Conservation (phyloP, 1,139 yeast species). For the Taiozyma sp. region DNA sequence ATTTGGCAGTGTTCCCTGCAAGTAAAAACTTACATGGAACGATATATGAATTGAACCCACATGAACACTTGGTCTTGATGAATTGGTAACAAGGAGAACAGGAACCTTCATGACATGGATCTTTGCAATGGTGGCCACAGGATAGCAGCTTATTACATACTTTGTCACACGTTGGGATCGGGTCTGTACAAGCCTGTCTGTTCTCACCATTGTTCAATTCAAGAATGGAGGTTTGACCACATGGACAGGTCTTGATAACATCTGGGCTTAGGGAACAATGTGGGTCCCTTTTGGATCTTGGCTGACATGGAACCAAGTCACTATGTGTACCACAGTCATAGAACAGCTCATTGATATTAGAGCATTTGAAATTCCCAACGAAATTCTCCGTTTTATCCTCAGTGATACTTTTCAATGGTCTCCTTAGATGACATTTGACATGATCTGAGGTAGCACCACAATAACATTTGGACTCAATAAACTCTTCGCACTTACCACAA, state of each 20-base stretch:
- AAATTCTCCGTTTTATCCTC: constrained; percentile 32
- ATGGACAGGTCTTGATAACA: constrained; percentile 58
- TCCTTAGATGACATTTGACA: constrained; percentile 45
- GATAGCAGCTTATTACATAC: constrained; percentile 55
- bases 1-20: constrained; percentile 48
- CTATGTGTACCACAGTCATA: constrained; percentile 67
- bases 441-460: constrained; percentile 55
- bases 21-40: constrained; percentile 61
- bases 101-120: constrained; percentile 70
- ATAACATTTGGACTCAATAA: constrained; percentile 50
- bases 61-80: constrained; percentile 28
- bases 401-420: constrained; percentile 25
- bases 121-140: constrained; percentile 74
- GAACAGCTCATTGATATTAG: constrained; percentile 39
- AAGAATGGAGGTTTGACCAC: constrained; percentile 52
- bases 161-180: constrained; percentile 67
- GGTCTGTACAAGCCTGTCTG: constrained; percentile 63
- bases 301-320: constrained; percentile 55
- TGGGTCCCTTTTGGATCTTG: constrained; percentile 26
- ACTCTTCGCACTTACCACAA: constrained; percentile 65
- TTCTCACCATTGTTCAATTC: constrained; percentile 30
- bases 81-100: constrained; percentile 58
- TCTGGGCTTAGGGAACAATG: constrained; percentile 67
- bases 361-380: constrained; percentile 64
- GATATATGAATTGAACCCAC: constrained; percentile 35